Conservation (phyloP, 225 moss, liverwort and hornwort genomes). For the Lunularia cruciata region DNA sequence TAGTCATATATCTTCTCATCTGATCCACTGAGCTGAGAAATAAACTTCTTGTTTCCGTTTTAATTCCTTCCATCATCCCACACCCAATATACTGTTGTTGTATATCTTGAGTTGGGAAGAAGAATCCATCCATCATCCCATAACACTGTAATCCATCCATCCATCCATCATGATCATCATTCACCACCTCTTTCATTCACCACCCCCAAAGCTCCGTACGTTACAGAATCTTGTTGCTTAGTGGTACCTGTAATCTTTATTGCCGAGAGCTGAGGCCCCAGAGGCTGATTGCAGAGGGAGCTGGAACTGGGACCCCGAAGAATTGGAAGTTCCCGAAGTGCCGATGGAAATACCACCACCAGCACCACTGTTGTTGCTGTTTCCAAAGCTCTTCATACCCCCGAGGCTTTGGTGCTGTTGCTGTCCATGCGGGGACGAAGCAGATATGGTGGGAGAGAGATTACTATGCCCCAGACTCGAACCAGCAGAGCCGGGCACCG, state of each 20-base stretch:
- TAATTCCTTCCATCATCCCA: slow-evolving; percentile 14
- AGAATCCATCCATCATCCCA: slow-evolving; percentile 27
- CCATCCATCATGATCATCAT: too few species aligned
- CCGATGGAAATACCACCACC: slow-evolving; percentile 76
- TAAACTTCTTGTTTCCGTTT: too few species aligned
- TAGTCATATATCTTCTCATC: not conserved
- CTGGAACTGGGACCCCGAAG: slow-evolving; percentile 86
- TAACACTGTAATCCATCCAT: not conserved
- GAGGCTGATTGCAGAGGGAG: slow-evolving; percentile 84
- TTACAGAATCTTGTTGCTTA: slow-evolving; percentile 14
- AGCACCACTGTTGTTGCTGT: slow-evolving; percentile 49
- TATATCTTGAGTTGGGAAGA: too few species aligned
- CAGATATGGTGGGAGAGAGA: slow-evolving; percentile 77
- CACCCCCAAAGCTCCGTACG: slow-evolving; percentile 13
- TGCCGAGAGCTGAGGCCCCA: slow-evolving; percentile 70
- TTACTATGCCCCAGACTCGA: slow-evolving; percentile 47
- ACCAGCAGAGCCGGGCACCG: slow-evolving; percentile 53
- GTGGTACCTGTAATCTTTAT: slow-evolving; percentile 84
- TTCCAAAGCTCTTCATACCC: slow-evolving; percentile 76
- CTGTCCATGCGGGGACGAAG: slow-evolving; percentile 60
- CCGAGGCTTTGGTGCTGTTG: slow-evolving; percentile 54
- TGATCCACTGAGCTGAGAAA: slow-evolving; percentile 2
- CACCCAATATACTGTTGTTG: slow-evolving; percentile 5
- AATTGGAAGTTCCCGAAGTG: slow-evolving; percentile 67
- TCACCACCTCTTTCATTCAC: too few species aligned